Evolutionary conservation across 306 rosid species (phyloP).

Genomic region (Pterocarpus macrocarpus): DNA sequence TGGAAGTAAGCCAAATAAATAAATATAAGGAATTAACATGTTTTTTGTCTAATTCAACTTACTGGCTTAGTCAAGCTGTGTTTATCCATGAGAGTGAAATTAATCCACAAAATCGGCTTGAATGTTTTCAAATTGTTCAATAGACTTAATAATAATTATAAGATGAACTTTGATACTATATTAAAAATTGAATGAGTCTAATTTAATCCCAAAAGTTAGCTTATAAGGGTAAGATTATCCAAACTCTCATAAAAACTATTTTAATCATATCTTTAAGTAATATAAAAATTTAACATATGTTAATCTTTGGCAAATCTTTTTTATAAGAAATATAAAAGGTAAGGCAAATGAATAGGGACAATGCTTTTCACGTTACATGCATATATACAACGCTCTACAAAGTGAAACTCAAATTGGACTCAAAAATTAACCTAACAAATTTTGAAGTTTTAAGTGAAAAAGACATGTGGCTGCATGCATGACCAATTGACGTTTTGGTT

Average conservation of each 20-base stretch:
- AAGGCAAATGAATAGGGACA: slow-evolving; percentile 31
- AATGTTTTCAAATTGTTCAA: not conserved
- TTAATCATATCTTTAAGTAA: no score
- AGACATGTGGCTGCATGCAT: not conserved
- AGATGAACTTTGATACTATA: no score
- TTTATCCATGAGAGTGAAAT: slow-evolving; percentile 11
- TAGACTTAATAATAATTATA: no score
- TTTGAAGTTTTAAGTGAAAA: slow-evolving; percentile 26
- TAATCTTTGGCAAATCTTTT: not conserved
- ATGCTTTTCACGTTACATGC: slow-evolving; percentile 15
- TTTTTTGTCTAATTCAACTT: not conserved
- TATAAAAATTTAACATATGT: not conserved
- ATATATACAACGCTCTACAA: not conserved
- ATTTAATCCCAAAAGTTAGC: no score
- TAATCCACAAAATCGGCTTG: not conserved
- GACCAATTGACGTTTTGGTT: not conserved
- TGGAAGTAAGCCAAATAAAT: no score
- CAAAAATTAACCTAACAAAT: slow-evolving; percentile 35
- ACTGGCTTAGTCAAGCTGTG: not conserved
- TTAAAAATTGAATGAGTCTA: no score
- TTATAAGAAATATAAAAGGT: slow-evolving; percentile 31
- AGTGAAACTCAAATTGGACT: slow-evolving; percentile 32
- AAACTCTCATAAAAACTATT: no score
- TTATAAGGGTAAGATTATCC: no score
- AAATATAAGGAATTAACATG: not conserved